A percentile compares a stretch with the other conserved stretches of the same genome.
These are phyloP conservation scores for Ascochyta viciae-villosae DNA, from an alignment of 2,329 filamentous ascomycete species.

Conservation along the genomic window DNA sequence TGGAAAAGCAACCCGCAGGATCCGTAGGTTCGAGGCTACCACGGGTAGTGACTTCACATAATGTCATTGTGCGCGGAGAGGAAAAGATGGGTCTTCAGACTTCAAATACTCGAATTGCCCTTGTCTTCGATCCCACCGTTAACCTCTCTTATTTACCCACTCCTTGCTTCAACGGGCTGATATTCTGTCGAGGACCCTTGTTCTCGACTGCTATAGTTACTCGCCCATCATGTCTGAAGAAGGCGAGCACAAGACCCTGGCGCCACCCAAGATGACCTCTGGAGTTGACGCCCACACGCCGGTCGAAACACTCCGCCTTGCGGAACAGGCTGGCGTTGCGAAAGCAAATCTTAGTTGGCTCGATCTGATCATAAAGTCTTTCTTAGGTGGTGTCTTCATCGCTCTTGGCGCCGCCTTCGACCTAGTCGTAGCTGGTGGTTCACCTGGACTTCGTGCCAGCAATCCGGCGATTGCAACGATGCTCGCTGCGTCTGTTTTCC, in stretches of 20 bases:
- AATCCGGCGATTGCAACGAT: constrained; percentile 23
- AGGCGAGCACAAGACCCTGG: constrained; percentile 11
- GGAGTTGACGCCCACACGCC: constrained; percentile 15
- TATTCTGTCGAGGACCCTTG: background rate
- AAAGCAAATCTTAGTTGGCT: constrained; percentile 38
- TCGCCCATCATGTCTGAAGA: constrained; percentile 8
- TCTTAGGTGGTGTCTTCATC: constrained; percentile 41
- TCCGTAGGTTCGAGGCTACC: background rate
- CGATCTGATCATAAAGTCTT: constrained; percentile 43
- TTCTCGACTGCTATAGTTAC: background rate
- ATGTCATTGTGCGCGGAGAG: constrained; percentile 6
- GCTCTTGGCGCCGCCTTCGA: constrained; percentile 46
- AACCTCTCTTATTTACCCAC: background rate
- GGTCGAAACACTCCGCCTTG: constrained; percentile 18
- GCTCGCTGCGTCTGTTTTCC: constrained; percentile 17
- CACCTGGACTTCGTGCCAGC: constrained; percentile 26
- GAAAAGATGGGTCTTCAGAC: background rate
- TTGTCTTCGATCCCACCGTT: background rate
- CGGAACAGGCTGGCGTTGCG: constrained; percentile 18
- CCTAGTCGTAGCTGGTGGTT: constrained; percentile 41
- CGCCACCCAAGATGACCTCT: constrained; percentile 15
- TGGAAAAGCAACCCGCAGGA: background rate
- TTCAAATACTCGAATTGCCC: background rate
- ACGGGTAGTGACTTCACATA: constrained; percentile 5
- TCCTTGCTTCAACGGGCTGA: background rate